Evolutionary conservation across 176 grass and related monocot species (phyloP).

Genomic region (Bolboschoenus planiculmis): DNA sequence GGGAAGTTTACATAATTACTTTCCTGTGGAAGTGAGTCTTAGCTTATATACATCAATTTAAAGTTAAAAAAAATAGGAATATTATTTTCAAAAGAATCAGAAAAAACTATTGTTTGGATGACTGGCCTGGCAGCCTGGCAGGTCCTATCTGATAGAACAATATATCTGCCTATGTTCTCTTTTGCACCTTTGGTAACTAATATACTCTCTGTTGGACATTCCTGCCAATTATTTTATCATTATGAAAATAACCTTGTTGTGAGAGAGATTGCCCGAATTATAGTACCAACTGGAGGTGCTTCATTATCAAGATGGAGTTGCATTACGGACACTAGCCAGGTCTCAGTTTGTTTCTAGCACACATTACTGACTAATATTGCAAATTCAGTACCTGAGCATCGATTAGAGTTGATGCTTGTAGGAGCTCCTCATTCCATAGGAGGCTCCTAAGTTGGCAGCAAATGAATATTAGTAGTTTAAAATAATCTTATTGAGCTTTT

Average conservation of each 20-base stretch:
- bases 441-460: neutral
- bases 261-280: neutral
- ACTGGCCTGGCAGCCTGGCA: neutral
- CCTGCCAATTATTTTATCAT: neutral
- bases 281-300: neutral
- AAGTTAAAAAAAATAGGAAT: no score
- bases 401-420: neutral
- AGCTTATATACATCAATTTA: no score
- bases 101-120: neutral
- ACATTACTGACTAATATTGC: neutral
- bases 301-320: neutral
- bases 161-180: neutral
- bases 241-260: neutral
- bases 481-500: no score
- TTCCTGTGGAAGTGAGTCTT: no score
- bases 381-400: neutral
- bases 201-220: neutral
- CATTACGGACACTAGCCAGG: neutral
- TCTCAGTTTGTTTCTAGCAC: neutral
- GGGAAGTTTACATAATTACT: no score
- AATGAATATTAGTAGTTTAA: neutral
- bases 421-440: neutral
- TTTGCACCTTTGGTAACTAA: neutral
- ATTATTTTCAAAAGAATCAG: no score
- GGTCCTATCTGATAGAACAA: neutral